Base-by-base conservation (phyloP, 2,329 filamentous ascomycete genomes). In the Huntiella moniliformis region DNA sequence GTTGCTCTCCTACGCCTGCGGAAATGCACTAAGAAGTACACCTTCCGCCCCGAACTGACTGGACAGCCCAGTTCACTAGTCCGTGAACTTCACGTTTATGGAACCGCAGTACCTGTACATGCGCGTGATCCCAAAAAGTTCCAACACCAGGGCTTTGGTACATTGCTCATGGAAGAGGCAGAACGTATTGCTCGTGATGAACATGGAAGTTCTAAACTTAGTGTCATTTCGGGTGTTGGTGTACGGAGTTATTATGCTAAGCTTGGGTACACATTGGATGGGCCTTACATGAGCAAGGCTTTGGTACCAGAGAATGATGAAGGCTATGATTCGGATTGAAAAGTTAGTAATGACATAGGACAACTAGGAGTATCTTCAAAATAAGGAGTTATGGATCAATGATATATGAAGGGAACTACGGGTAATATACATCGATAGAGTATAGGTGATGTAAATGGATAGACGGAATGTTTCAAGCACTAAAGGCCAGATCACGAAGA, bases 81-180 rank as follows among this genome's bases (percentile, higher is more conserved):
- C 4, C 74, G 91, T 42, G 91, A 98, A 62, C 68, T 98, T 46
- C 91, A 98, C 61, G 91, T 98, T 1, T 98, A 98, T 58, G 91
- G 91, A 5, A 88, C 84, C 15, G 91, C 92, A 0, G 91, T 98
- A n/a, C 92, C 91, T 1, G 83, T 98, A 39, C 91, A 98, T 61
- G 88, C 86, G 6, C 74, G 92, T 47, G 91, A 98, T 55, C 86
- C 88, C 15, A 79, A 82, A 61, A 96, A 96, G 63, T 96, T 96
- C 63, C 91, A 98, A 65, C 91, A 98, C 63, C 91, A 95, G 60
- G 91, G 91, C 0, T 98, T 93, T 54, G 91, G 91, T 41, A 98
- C 91, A 1, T 61, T 98, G 51, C 59, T 98, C 53, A 98, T 98
- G 92, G 88, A 96, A 58, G 88, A 96, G 64, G 92, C 91, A 0